These are phyloP conservation scores for Penicillium oxalicum DNA, from an alignment of 2,329 filamentous ascomycete species.

Conservation along the genomic window DNA sequence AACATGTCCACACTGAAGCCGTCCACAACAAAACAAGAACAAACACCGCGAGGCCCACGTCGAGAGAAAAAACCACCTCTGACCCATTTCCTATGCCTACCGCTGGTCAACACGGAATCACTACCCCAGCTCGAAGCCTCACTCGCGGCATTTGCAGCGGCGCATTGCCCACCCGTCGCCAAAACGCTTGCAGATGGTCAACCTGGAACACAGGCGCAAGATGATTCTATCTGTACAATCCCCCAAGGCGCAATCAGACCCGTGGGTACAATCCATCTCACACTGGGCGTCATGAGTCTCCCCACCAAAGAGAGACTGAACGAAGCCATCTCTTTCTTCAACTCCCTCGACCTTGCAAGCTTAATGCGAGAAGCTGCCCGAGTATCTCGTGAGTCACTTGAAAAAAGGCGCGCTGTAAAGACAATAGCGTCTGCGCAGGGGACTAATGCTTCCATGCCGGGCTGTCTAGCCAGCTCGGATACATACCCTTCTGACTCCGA, in stretches of 20 bases:
- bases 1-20: slow-evolving; percentile 9
- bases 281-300: slow-evolving; percentile 79
- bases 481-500: too few species aligned
- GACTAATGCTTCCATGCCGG: neutral
- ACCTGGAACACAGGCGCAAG: slow-evolving; percentile 10
- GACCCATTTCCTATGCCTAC: slow-evolving; percentile 45
- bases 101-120: slow-evolving; percentile 59
- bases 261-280: slow-evolving; percentile 75
- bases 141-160: slow-evolving; percentile 54
- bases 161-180: slow-evolving; percentile 1
- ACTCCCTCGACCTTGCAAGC: slow-evolving; percentile 40
- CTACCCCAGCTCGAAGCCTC: slow-evolving; percentile 60
- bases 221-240: slow-evolving; percentile 43
- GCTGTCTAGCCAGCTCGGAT: too few species aligned
- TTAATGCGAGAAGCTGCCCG: slow-evolving; percentile 35
- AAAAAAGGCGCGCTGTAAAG: neutral
- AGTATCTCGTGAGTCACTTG: slow-evolving; percentile 7
- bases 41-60: slow-evolving; percentile 6
- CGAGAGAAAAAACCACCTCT: slow-evolving; percentile 28
- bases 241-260: slow-evolving; percentile 66
- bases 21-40: slow-evolving; percentile 1
- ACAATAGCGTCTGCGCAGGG: neutral
- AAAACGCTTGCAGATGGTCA: neutral
- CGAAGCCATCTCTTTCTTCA: slow-evolving; percentile 42
- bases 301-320: slow-evolving; percentile 45